These are phyloP conservation scores for Kwoniella sp. DNA, from an alignment of 768 basidiomycete genomes.

Conservation along the genomic window DNA sequence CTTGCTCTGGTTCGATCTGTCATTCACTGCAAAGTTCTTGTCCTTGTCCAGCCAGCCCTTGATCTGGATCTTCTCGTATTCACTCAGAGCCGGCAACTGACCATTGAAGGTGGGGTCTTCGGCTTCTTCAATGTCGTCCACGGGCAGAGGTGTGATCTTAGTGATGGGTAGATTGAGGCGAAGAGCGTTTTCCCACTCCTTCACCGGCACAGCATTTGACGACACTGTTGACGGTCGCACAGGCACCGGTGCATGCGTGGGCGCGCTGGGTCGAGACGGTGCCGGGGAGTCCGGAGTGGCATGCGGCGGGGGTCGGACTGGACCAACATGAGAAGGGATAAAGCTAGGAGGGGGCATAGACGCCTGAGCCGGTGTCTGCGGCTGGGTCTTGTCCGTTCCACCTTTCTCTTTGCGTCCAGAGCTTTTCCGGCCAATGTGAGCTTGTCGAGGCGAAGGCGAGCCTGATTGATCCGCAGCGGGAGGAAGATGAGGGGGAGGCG, in stretches of 20 bases:
- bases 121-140: slow-evolving; percentile 60
- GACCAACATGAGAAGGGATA: slow-evolving; percentile 15
- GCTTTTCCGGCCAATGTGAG: neutral
- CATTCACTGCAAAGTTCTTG: slow-evolving; percentile 56
- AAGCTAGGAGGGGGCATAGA: slow-evolving; percentile 27
- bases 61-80: slow-evolving; percentile 63
- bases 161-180: slow-evolving; percentile 65
- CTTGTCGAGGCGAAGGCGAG: slow-evolving; percentile 8
- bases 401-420: slow-evolving; percentile 6
- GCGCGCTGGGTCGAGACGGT: neutral
- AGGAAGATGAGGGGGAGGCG: slow-evolving; percentile 28
- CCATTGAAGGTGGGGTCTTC: slow-evolving; percentile 60
- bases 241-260: neutral
- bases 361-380: slow-evolving; percentile 23
- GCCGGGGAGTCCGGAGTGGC: neutral
- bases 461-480: slow-evolving; percentile 17
- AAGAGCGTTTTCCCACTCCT: slow-evolving; percentile 47
- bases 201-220: slow-evolving; percentile 31
- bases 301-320: slow-evolving; percentile 11
- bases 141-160: slow-evolving; percentile 66
- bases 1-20: slow-evolving; percentile 60
- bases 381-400: slow-evolving; percentile 14
- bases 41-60: slow-evolving; percentile 70
- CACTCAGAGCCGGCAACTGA: slow-evolving; percentile 60
- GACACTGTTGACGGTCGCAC: neutral